These are phyloP conservation scores for Orbilia oligospora DNA, from an alignment of 2,329 filamentous ascomycete species.

Conservation along the genomic window DNA sequence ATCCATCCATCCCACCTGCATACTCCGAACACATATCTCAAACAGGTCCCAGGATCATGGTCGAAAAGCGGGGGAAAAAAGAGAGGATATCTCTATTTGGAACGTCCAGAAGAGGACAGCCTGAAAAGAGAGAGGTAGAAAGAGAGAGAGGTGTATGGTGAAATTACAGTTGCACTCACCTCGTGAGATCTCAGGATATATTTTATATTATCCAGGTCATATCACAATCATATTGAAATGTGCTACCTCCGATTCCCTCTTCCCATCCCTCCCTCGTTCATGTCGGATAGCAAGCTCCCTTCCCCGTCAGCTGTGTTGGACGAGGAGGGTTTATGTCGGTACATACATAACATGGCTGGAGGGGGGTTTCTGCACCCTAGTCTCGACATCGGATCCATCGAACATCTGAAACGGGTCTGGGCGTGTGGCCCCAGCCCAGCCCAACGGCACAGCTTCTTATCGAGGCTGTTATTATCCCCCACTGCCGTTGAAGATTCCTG, in stretches of 20 bases:
- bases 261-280: conserved; percentile 6
- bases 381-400: conserved; percentile 57
- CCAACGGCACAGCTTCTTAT: conserved; percentile 53
- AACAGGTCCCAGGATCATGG: conserved; percentile 50
- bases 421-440: conserved; percentile 50
- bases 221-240: conserved; percentile 25
- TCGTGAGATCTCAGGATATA: conserved; percentile 15
- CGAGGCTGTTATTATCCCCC: conserved; percentile 47
- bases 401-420: conserved; percentile 60
- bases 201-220: conserved; percentile 5
- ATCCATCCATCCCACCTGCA: conserved; percentile 49
- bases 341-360: conserved; percentile 7
- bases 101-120: conserved; percentile 22
- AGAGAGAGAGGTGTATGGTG: conserved; percentile 5
- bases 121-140: conserved; percentile 8
- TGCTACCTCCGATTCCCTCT: conserved; percentile 19
- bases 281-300: conserved; percentile 50
- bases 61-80: conserved; percentile 55
- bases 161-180: conserved; percentile 12
- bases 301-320: conserved; percentile 55
- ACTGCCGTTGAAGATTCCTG: conserved; percentile 36
- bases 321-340: conserved; percentile 34
- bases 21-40: conserved; percentile 56
- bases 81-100: conserved; percentile 26
- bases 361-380: conserved; percentile 31